Evolutionary conservation across 805 yeast genomes (phyloP).

Genomic region (Starmerella kuoi): DNA sequence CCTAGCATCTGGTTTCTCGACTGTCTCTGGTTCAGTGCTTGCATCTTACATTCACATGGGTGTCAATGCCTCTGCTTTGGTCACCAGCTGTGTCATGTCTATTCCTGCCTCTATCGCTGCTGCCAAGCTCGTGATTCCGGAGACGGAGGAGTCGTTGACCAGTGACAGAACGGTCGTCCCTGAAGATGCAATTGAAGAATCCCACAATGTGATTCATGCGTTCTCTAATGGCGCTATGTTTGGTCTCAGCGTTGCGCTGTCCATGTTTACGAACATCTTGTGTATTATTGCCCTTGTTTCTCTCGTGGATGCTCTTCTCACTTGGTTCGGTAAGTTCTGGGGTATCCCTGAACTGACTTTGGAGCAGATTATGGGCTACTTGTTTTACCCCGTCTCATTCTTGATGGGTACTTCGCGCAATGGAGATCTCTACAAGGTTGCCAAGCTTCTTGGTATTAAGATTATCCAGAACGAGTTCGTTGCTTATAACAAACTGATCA

Average conservation of each 20-base stretch:
- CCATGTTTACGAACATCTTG: conserved; percentile 45
- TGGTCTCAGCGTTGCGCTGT: conserved; percentile 45
- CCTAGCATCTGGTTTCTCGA: conserved; percentile 51
- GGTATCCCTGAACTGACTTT: conserved; percentile 41
- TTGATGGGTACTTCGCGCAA: conserved; percentile 44
- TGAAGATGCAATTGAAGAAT: conserved; percentile 33
- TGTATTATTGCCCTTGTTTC: conserved; percentile 52
- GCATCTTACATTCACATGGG: conserved; percentile 54
- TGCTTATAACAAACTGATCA: conserved; percentile 36
- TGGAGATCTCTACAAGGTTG: conserved; percentile 38
- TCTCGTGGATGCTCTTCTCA: conserved; percentile 41
- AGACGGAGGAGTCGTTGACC: conserved; percentile 43
- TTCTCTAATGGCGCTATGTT: conserved; percentile 47
- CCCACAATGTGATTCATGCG: conserved; percentile 45
- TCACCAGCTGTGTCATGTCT: conserved; percentile 58
- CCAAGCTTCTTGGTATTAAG: conserved; percentile 44
- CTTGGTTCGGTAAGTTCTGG: conserved; percentile 55
- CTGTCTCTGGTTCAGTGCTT: conserved; percentile 52
- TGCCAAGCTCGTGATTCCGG: conserved; percentile 48
- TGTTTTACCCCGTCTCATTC: conserved; percentile 50
- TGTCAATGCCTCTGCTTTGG: conserved; percentile 48
- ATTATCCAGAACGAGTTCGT: conserved; percentile 52
- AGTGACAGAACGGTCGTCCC: conserved; percentile 40
- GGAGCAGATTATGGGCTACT: conserved; percentile 45
- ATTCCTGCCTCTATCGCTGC: conserved; percentile 53